These are phyloP conservation scores for Citeromyces hawaiiensis DNA, from an alignment of 1,139 yeast genomes.

Conservation along the genomic window DNA sequence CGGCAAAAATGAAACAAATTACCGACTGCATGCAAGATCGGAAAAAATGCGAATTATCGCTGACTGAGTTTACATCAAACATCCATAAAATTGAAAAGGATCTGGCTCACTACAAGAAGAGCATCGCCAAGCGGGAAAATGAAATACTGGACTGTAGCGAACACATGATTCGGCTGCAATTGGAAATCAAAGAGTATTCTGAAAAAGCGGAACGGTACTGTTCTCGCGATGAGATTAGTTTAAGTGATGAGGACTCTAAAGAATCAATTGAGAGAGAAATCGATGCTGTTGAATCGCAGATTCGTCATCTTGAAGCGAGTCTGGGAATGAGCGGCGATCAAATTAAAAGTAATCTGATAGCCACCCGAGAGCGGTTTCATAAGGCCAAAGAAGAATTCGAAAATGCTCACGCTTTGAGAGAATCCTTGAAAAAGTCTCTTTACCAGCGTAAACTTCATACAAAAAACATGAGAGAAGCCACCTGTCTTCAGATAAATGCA, in stretches of 20 bases:
- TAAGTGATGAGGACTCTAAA: slow-evolving; percentile 15
- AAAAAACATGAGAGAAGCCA: slow-evolving; percentile 27
- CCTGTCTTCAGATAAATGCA: slow-evolving; percentile 29
- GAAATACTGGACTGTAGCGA: slow-evolving; percentile 14
- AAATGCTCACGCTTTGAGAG: slow-evolving; percentile 17
- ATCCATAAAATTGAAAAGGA: not conserved
- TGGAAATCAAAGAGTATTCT: slow-evolving; percentile 15
- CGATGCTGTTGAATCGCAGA: slow-evolving; percentile 17
- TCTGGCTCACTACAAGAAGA: slow-evolving; percentile 2
- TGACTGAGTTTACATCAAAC: not conserved
- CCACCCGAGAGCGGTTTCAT: slow-evolving; percentile 19
- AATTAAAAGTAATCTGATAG: slow-evolving; percentile 21
- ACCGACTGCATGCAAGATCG: slow-evolving; percentile 6
- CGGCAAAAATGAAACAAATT: slow-evolving; percentile 9
- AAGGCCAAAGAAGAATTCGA: slow-evolving; percentile 20
- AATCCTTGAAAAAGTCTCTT: slow-evolving; percentile 22
- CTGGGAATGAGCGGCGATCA: slow-evolving; percentile 29
- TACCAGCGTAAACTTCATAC: slow-evolving; percentile 36
- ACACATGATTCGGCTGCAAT: slow-evolving; percentile 16
- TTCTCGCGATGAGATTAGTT: slow-evolving; percentile 16
- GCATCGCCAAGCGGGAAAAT: slow-evolving; percentile 7
- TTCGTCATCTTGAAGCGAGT: slow-evolving; percentile 22
- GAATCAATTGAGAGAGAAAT: slow-evolving; percentile 23
- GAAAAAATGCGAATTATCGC: not conserved
- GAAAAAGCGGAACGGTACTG: slow-evolving; percentile 22